Evolutionary conservation across 805 yeast genomes (phyloP).

Genomic region (Candida suzukii): DNA sequence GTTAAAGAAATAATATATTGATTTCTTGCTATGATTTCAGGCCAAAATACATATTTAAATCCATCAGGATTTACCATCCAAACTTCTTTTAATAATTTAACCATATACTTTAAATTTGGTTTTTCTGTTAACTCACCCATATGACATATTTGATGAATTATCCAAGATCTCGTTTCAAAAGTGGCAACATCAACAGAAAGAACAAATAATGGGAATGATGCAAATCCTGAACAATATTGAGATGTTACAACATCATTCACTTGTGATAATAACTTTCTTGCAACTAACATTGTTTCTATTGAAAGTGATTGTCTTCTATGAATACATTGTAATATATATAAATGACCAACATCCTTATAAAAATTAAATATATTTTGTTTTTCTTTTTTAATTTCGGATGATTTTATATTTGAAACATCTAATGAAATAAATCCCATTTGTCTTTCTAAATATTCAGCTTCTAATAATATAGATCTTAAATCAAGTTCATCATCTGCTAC

Average conservation of each 20-base stretch:
- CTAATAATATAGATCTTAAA: conserved; percentile 7
- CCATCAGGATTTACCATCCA: conserved; percentile 10
- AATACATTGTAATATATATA: conserved; percentile 7
- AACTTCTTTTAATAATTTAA: conserved; percentile 4
- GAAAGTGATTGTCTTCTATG: conserved; percentile 9
- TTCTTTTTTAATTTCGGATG: background rate
- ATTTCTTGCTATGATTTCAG: conserved; percentile 6
- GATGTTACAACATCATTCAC: conserved; percentile 1
- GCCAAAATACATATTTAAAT: conserved; percentile 8
- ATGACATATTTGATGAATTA: conserved; percentile 5
- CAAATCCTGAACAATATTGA: background rate
- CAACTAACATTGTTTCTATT: conserved; percentile 7
- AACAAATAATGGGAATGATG: conserved; percentile 7
- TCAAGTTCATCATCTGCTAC: conserved; percentile 7
- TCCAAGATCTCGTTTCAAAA: conserved; percentile 10
- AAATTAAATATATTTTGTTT: conserved; percentile 2
- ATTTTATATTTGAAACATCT: background rate
- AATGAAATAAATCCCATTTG: conserved; percentile 1
- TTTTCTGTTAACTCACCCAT: conserved; percentile 3
- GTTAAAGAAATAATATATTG: conserved; percentile 1
- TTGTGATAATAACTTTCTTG: conserved; percentile 2
- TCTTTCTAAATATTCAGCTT: conserved; percentile 6
- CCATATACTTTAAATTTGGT: conserved; percentile 2
- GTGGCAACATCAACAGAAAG: conserved; percentile 9
- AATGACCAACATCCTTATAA: conserved; percentile 7